Conservation (phyloP, 768 basidiomycete species). For the Piloderma croceum region DNA sequence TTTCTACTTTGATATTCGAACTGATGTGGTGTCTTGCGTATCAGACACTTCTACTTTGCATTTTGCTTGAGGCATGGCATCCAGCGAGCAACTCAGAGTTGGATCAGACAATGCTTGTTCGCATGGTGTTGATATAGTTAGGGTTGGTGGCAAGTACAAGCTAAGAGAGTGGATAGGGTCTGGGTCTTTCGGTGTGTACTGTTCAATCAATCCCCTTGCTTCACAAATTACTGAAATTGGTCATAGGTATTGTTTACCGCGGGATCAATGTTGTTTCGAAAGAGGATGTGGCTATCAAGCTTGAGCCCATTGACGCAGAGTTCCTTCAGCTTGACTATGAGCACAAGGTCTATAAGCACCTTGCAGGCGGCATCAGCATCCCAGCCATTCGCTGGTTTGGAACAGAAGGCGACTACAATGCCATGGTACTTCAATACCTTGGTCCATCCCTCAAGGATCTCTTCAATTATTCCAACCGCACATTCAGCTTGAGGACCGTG, state of each 20-base stretch:
- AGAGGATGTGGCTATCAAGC: constrained; percentile 99
- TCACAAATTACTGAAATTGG: neutral
- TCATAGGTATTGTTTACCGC: constrained; percentile 92
- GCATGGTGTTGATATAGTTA: too few relatives aligned
- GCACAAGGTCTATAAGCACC: constrained; percentile 92
- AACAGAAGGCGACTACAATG: constrained; percentile 98
- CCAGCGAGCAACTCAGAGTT: too few relatives aligned
- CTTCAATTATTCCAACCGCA: constrained; percentile 95
- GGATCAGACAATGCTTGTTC: too few relatives aligned
- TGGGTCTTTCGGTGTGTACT: constrained; percentile 90
- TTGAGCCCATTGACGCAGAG: constrained; percentile 99
- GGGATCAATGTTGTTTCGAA: constrained; percentile 99
- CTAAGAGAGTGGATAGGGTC: constrained; percentile 99
- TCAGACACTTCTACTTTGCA: too few relatives aligned
- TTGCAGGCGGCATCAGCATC: constrained; percentile 98
- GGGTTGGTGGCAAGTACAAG: constrained; percentile 94
- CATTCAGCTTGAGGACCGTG: constrained; percentile 96
- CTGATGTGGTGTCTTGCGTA: too few relatives aligned
- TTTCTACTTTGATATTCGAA: too few relatives aligned
- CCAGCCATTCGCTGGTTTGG: constrained; percentile 96
- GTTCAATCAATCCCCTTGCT: neutral
- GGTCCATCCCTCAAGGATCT: constrained; percentile 88
- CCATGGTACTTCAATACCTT: constrained; percentile 97
- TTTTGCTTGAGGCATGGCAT: too few relatives aligned
- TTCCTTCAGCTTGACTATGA: too few relatives aligned